phyloP scores from a whole-genome alignment of 306 rosid species.

The Citrullus colocynthis region DNA sequence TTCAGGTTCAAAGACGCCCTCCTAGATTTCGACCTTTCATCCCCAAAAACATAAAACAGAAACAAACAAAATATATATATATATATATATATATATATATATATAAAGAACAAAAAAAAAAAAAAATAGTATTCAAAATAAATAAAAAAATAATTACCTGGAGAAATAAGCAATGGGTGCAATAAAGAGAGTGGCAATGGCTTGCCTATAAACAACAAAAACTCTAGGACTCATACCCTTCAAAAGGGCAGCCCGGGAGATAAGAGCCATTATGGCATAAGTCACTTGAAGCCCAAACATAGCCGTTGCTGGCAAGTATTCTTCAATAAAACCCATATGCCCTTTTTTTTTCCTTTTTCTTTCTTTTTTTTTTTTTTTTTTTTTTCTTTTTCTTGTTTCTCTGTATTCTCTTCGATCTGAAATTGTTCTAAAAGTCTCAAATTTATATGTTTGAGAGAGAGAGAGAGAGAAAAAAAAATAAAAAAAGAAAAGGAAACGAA shows the following conservation, averaged over 20 bases:
- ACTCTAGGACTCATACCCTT: constrained; percentile 58
- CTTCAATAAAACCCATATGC: constrained; percentile 25
- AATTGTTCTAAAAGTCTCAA: not conserved
- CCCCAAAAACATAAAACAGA: not conserved
- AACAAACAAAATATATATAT: not conserved
- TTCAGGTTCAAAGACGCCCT: constrained; percentile 24
- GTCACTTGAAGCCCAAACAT: constrained; percentile 42
- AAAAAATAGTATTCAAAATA: not conserved
- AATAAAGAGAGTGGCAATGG: constrained; percentile 44
- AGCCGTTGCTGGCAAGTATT: constrained; percentile 28
- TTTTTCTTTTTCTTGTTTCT: too few relatives aligned
- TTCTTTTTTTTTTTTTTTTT: too few relatives aligned
- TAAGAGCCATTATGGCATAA: constrained; percentile 44
- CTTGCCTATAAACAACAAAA: constrained; percentile 53
- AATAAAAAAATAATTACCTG: not conserved
- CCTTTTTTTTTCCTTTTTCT: not conserved
- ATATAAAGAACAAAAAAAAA: not conserved
- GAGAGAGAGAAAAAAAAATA: too few relatives aligned
- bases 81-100: too few relatives aligned
- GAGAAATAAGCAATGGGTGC: constrained; percentile 32
- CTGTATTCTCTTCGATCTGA: not conserved
- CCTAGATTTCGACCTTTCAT: constrained; percentile 29
- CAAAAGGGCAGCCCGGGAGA: constrained; percentile 48
- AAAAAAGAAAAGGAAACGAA: too few relatives aligned
- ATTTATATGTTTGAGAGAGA: not conserved